Percentiles rank a stretch among this genome's conserved stretches.
Evolutionary conservation across 2,329 filamentous ascomycete genomes (phyloP).

Genomic region (Pezicula neosporulosa): DNA sequence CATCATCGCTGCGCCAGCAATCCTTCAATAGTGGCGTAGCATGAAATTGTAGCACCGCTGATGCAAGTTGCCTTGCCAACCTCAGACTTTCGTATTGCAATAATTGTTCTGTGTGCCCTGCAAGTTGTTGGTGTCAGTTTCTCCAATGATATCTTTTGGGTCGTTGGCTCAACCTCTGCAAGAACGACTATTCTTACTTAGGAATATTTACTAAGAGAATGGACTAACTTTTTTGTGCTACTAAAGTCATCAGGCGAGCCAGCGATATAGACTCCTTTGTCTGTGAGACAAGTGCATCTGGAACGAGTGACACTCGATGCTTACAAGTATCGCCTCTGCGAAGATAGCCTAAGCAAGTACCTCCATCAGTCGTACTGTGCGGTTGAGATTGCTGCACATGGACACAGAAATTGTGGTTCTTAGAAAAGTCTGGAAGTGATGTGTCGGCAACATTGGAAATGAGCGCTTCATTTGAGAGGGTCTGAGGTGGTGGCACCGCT

Average conservation of each 20-base stretch:
- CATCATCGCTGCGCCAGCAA: slow-evolving; percentile 8
- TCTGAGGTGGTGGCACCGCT: not conserved
- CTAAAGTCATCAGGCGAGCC: slow-evolving; percentile 1
- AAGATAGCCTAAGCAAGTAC: slow-evolving; percentile 8
- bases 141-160: too few relatives aligned
- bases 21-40: slow-evolving; percentile 9
- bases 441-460: not conserved
- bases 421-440: slow-evolving; percentile 7
- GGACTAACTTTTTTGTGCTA: not conserved
- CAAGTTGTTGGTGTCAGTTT: too few relatives aligned
- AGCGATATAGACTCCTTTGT: slow-evolving; percentile 2
- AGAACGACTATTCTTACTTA: too few relatives aligned
- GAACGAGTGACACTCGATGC: slow-evolving; percentile 6
- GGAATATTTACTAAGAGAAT: too few relatives aligned
- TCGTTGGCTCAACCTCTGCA: too few relatives aligned
- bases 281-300: not conserved
- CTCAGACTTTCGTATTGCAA: slow-evolving; percentile 9
- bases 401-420: slow-evolving; percentile 9
- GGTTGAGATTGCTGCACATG: slow-evolving; percentile 3
- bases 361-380: not conserved
- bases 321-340: slow-evolving; percentile 5
- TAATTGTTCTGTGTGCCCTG: slow-evolving; percentile 2
- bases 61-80: slow-evolving; percentile 9
- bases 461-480: not conserved
- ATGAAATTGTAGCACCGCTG: slow-evolving; percentile 11